Evolutionary conservation across 1,284 basidiomycete species (phyloP).

Genomic region (Sanghuangporus weigelae): DNA sequence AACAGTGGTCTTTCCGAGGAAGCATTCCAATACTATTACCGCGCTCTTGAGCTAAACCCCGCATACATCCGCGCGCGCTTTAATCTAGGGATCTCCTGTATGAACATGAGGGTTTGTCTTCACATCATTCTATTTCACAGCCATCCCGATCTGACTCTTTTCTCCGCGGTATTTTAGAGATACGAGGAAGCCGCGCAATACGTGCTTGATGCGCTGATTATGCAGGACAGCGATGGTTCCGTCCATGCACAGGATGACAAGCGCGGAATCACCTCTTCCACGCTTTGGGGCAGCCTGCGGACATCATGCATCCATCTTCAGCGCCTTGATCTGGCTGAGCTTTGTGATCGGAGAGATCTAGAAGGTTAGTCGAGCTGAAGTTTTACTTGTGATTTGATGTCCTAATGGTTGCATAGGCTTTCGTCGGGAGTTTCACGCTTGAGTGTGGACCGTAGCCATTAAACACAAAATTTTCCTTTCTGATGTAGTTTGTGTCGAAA

Average conservation of each 20-base stretch:
- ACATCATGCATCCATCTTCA: conserved; percentile 77
- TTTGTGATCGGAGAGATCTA: conserved; percentile 69
- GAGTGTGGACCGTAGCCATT: conserved; percentile 5
- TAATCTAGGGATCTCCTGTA: conserved; percentile 88
- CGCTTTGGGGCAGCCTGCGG: conserved; percentile 83
- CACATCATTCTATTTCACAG: neutral
- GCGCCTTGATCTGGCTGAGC: conserved; percentile 62
- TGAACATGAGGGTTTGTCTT: conserved; percentile 70
- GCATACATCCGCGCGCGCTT: conserved; percentile 91
- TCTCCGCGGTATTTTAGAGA: conserved; percentile 37
- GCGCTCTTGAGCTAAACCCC: conserved; percentile 87
- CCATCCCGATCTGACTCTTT: conserved; percentile 4
- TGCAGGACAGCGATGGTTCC: conserved; percentile 77
- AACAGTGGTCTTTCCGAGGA: conserved; percentile 84
- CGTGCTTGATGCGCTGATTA: conserved; percentile 77
- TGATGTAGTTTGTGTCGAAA: neutral
- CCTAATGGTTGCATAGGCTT: conserved; percentile 2
- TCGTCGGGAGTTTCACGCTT: conserved; percentile 14
- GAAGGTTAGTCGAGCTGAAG: conserved; percentile 45
- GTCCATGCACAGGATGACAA: conserved; percentile 46
- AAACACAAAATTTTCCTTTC: neutral
- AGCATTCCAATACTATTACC: conserved; percentile 87
- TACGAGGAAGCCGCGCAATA: conserved; percentile 83
- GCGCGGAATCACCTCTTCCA: conserved; percentile 68
- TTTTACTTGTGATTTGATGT: conserved; percentile 4